A percentile compares a stretch with the other conserved stretches of the same genome.
These are phyloP conservation scores for Xylaria sp. DNA, from an alignment of 2,329 filamentous ascomycete species.

Conservation along the genomic window DNA sequence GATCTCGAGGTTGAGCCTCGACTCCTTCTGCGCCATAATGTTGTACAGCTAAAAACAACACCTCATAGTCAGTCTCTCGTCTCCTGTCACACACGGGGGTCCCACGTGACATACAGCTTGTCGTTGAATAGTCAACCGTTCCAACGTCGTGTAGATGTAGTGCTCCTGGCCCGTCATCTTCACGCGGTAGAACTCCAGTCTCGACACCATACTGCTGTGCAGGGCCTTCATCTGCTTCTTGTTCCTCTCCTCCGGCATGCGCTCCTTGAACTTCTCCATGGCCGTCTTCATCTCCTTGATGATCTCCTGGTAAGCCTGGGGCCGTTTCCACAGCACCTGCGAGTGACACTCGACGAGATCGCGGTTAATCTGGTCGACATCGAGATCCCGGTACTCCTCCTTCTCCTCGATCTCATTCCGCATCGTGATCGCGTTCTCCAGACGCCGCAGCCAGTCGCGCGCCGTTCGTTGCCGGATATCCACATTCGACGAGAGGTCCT, in stretches of 20 bases:
- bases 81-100: not conserved
- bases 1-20: conserved; percentile 58
- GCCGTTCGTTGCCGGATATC: conserved; percentile 60
- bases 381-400: conserved; percentile 50
- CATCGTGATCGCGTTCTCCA: conserved; percentile 58
- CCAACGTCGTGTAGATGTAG: conserved; percentile 57
- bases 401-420: conserved; percentile 54
- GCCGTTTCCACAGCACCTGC: conserved; percentile 58
- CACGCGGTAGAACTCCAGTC: conserved; percentile 55
- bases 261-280: conserved; percentile 41
- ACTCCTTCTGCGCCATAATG: conserved; percentile 61
- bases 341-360: conserved; percentile 60
- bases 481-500: conserved; percentile 51
- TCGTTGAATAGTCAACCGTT: conserved; percentile 56
- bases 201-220: conserved; percentile 47
- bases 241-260: conserved; percentile 21
- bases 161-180: conserved; percentile 59
- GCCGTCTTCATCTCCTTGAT: conserved; percentile 44
- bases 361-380: conserved; percentile 55
- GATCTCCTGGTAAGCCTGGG: conserved; percentile 55
- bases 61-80: conserved; percentile 7
- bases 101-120: conserved; percentile 45
- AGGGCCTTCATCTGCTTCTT: conserved; percentile 29
- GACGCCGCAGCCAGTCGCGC: conserved; percentile 54
- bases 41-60: conserved; percentile 52